Evolutionary conservation across 257 asterid genomes (phyloP), one percentile per base, ranked within the genome.

Genomic region (Solanum gandarillasii): DNA sequence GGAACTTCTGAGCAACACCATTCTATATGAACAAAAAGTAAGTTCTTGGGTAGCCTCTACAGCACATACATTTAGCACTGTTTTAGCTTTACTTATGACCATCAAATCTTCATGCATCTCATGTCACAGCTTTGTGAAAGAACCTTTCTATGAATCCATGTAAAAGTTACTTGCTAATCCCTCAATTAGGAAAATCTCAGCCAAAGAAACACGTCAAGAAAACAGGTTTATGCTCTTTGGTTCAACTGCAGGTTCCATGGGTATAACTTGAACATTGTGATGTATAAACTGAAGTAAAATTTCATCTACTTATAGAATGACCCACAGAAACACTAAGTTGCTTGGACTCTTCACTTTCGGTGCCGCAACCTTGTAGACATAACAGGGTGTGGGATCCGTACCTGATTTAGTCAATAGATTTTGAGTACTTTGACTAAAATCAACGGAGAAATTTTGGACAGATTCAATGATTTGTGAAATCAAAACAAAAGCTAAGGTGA

Each of bases 11-110:
- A 91, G 91, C 90, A 91, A 93, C 92, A 93, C 92, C 86, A 87
- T 91, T 85, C 90, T 94, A 34, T 93, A 94, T 86, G 98, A 94
- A 92, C 98, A 94, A 91, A 91, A 76, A 83, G 99, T 96, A 94
- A 94, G 98, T 74, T 83, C 86, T 29, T 82, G 86, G 65, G 41
- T 48, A 82, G 86, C 86, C 34, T 82, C 70, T 82, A 48, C 43
- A 82, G 29, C 70, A 48, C 70, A 82, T 82, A 82, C 70, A 82
- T 82, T 82, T 82, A 82, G 18, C 70, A 29, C 65, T 27, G 20
- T 82, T 82, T 46, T 48, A 27, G 43, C 67, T 60, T 82, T 46
- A 29, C 20, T 48, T 29, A 82, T 29, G 18, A 29, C 70, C 68
- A 48, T 18, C 85, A 73, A 32, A 38, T 73, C 67, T 52, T 48